phyloP scores from a whole-genome alignment of 768 basidiomycete species.

The Galerina marginata region DNA sequence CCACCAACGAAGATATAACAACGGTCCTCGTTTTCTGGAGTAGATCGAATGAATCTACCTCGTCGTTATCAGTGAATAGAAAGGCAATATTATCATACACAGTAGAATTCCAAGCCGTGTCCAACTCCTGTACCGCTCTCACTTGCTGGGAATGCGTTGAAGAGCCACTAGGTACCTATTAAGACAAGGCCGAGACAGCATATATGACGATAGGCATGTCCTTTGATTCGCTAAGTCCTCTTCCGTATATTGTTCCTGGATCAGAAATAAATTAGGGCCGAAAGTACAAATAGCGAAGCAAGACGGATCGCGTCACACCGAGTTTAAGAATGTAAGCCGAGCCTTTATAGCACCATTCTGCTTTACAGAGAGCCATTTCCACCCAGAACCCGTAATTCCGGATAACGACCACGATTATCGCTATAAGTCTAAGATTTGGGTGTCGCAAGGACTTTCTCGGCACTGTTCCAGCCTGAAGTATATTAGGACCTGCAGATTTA shows the following conservation, averaged over 20 bases:
- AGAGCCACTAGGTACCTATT: slow-evolving; percentile 28
- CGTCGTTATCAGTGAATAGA: slow-evolving; percentile 36
- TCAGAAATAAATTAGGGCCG: too few relatives aligned
- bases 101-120: slow-evolving; percentile 27
- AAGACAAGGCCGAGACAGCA: slow-evolving; percentile 32
- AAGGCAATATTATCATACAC: slow-evolving; percentile 34
- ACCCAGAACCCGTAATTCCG: slow-evolving; percentile 38
- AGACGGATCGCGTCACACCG: too few relatives aligned
- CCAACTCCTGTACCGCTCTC: slow-evolving; percentile 14
- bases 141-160: slow-evolving; percentile 31
- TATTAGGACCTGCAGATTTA: too few relatives aligned
- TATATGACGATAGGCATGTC: too few relatives aligned
- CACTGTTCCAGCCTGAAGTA: too few relatives aligned
- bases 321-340: too few relatives aligned
- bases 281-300: too few relatives aligned
- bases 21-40: slow-evolving; percentile 37
- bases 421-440: slow-evolving; percentile 27
- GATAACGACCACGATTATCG: neutral
- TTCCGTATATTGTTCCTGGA: too few relatives aligned
- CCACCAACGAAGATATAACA: slow-evolving; percentile 25
- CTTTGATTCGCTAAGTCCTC: too few relatives aligned
- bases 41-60: slow-evolving; percentile 44
- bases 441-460: slow-evolving; percentile 23
- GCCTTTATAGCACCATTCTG: slow-evolving; percentile 17
- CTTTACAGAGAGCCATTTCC: slow-evolving; percentile 32